Evolutionary conservation across 1,139 yeast genomes (phyloP).

Genomic region (Saccharomyces hybrid): DNA sequence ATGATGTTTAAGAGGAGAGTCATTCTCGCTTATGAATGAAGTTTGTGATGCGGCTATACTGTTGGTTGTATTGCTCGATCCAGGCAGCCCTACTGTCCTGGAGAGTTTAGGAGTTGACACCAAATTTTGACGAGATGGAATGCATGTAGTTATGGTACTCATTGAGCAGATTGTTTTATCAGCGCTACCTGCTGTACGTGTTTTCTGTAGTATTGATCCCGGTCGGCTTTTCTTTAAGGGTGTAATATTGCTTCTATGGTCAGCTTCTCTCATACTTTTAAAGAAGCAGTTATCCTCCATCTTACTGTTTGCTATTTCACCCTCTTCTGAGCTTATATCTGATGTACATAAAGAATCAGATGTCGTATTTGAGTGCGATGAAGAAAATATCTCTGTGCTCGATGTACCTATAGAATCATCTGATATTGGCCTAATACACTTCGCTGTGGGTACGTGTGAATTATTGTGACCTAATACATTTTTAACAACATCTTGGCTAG

Average conservation of each 20-base stretch:
- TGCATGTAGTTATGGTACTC: background rate
- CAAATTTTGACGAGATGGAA: background rate
- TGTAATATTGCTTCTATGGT: background rate
- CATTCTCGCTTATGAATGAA: constrained; percentile 7
- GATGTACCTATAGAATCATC: constrained; percentile 23
- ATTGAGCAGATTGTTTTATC: background rate
- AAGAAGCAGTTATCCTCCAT: background rate
- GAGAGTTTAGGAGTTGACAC: background rate
- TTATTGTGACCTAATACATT: background rate
- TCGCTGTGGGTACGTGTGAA: constrained; percentile 7
- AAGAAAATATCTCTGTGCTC: constrained; percentile 20
- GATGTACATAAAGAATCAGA: constrained; percentile 2
- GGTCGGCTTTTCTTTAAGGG: background rate
- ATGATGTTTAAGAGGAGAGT: background rate
- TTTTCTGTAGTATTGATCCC: background rate
- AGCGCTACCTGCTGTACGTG: background rate
- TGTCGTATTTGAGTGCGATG: constrained; percentile 6
- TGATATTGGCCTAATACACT: constrained; percentile 18
- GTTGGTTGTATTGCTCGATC: constrained; percentile 6
- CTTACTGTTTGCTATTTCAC: background rate
- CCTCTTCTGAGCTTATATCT: background rate
- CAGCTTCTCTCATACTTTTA: background rate
- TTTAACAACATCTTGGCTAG: background rate
- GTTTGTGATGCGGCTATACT: constrained; percentile 13
- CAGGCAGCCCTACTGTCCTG: constrained; percentile 5